A percentile compares a stretch with the other conserved stretches of the same genome.
Conservation (phyloP, 1,139 yeast genomes). For the Sugiyamaella pinicola region DNA sequence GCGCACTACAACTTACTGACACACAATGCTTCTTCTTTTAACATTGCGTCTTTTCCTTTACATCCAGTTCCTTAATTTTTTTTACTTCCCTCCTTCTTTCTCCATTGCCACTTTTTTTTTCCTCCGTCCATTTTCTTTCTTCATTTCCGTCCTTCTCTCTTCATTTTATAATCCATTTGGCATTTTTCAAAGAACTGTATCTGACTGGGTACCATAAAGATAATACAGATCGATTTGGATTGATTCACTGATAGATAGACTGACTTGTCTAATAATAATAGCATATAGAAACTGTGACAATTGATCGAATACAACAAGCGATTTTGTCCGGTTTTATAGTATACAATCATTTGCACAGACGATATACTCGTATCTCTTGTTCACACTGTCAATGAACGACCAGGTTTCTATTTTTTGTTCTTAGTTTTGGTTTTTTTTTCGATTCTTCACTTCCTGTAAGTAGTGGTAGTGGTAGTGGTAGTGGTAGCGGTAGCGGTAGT, state of each 20-base stretch:
- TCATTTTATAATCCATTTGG: not conserved
- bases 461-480: not conserved
- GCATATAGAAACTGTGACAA: too few relatives aligned
- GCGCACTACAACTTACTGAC: not conserved
- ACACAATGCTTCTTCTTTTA: constrained; percentile 1
- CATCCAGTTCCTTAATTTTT: not conserved
- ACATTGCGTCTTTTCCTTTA: constrained; percentile 4
- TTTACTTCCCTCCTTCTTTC: constrained; percentile 1
- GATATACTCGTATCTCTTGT: not conserved
- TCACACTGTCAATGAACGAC: constrained; percentile 1
- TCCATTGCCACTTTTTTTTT: not conserved
- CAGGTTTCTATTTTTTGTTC: not conserved
- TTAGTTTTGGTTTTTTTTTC: constrained; percentile 3
- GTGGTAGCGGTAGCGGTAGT: not conserved
- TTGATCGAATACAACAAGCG: too few relatives aligned
- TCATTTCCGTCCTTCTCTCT: constrained; percentile 4
- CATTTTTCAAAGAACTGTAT: not conserved
- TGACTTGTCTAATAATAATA: too few relatives aligned
- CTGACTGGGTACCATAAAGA: not conserved
- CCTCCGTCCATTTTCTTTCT: not conserved
- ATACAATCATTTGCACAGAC: not conserved
- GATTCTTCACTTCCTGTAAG: constrained; percentile 17
- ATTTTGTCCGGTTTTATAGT: too few relatives aligned
- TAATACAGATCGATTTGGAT: not conserved
- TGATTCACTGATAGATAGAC: not conserved